Percentiles rank a stretch among this genome's conserved stretches.
phyloP scores from a whole-genome alignment of 2,329 filamentous ascomycete species.

The Xylaria digitata region DNA sequence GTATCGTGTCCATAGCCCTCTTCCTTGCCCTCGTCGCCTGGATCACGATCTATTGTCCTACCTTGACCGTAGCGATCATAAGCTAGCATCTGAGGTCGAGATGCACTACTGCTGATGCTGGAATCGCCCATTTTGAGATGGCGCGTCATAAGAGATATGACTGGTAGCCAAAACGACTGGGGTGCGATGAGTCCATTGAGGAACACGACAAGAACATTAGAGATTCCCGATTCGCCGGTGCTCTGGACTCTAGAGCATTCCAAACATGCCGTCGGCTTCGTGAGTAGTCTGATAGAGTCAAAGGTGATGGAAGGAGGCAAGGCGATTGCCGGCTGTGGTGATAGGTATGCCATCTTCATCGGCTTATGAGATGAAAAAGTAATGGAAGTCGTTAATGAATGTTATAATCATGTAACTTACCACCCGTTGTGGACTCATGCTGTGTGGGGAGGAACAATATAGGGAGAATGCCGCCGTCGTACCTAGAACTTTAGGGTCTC shows the following conservation, averaged over 20 bases:
- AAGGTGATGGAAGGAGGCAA: slow-evolving; percentile 40
- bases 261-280: slow-evolving; percentile 40
- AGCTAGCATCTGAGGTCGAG: slow-evolving; percentile 57
- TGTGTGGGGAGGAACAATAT: not conserved
- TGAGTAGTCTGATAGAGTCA: slow-evolving; percentile 35
- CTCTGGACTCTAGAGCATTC: slow-evolving; percentile 39
- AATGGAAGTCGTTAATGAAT: not conserved
- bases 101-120: slow-evolving; percentile 12
- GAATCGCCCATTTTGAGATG: slow-evolving; percentile 25
- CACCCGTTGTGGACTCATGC: not conserved
- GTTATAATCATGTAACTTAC: not conserved
- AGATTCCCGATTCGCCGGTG: slow-evolving; percentile 28
- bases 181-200: slow-evolving; percentile 47
- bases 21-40: slow-evolving; percentile 56
- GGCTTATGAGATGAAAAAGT: not conserved
- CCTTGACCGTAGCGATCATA: slow-evolving; percentile 71
- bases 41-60: slow-evolving; percentile 55
- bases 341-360: slow-evolving; percentile 33
- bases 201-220: slow-evolving; percentile 43
- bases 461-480: no score
- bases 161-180: slow-evolving; percentile 43
- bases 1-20: slow-evolving; percentile 63
- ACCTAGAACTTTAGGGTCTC: not conserved
- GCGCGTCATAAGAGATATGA: slow-evolving; percentile 40
- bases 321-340: slow-evolving; percentile 38